Conservation (phyloP, 2,329 filamentous ascomycete genomes). For the Colletotrichum sp. region DNA sequence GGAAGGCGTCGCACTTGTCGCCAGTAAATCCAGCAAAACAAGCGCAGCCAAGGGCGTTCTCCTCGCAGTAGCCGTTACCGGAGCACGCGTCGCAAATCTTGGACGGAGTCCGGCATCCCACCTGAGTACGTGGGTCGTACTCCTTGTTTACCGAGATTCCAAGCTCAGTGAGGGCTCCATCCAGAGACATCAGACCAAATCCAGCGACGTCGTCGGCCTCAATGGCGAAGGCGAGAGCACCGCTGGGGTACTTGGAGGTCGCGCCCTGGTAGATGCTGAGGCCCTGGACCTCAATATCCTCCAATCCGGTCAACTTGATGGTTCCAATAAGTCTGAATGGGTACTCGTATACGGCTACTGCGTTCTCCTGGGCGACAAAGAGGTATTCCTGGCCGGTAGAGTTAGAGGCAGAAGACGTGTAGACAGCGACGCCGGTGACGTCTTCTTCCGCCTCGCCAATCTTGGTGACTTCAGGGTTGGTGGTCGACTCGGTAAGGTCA, state of each 20-base stretch:
- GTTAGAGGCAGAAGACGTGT: slow-evolving; percentile 34
- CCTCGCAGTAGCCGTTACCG: slow-evolving; percentile 41
- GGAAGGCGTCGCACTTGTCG: slow-evolving; percentile 35
- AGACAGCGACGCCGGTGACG: slow-evolving; percentile 47
- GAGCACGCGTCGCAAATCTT: slow-evolving; percentile 39
- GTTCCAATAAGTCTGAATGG: slow-evolving; percentile 40
- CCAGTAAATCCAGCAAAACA: slow-evolving; percentile 51
- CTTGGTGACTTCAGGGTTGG: slow-evolving; percentile 36
- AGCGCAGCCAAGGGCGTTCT: slow-evolving; percentile 33
- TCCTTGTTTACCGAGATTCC: slow-evolving; percentile 38
- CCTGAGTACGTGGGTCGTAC: slow-evolving; percentile 38
- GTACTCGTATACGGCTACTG: slow-evolving; percentile 43
- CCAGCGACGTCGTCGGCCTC: slow-evolving; percentile 43
- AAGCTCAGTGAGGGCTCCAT: slow-evolving; percentile 34
- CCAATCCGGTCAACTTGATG: slow-evolving; percentile 37
- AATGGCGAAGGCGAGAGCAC: slow-evolving; percentile 44
- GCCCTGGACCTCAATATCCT: slow-evolving; percentile 48
- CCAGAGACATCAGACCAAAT: slow-evolving; percentile 45
- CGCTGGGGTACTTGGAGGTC: slow-evolving; percentile 38
- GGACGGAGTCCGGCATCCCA: slow-evolving; percentile 26
- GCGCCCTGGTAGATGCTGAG: slow-evolving; percentile 44
- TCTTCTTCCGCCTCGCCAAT: slow-evolving; percentile 40
- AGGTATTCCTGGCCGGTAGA: slow-evolving; percentile 38
- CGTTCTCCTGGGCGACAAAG: slow-evolving; percentile 42
- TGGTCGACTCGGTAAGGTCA: slow-evolving; percentile 41